Conservation (phyloP, 2,329 filamentous ascomycete genomes). For the Shiraia bambusicola region DNA sequence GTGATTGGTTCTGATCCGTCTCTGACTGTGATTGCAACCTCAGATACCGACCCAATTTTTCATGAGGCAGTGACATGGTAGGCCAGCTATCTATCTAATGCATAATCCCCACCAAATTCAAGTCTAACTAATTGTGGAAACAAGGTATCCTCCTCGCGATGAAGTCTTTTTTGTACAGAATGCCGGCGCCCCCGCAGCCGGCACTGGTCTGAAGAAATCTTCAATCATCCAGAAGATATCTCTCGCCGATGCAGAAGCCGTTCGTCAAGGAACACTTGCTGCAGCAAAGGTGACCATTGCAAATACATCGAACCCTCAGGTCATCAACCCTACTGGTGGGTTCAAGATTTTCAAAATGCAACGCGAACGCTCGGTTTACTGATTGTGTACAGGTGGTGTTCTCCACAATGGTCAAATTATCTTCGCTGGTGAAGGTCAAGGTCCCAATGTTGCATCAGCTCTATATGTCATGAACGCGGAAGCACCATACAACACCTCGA, state of each 20-base stretch:
- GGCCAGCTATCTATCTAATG: neutral
- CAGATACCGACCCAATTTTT: constrained; percentile 25
- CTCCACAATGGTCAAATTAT: constrained; percentile 27
- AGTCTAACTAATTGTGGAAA: neutral
- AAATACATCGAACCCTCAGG: constrained; percentile 25
- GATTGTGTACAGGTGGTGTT: constrained; percentile 9
- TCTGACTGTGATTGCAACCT: constrained; percentile 24
- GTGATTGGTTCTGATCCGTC: constrained; percentile 26
- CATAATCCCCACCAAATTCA: neutral
- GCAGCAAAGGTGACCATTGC: constrained; percentile 24
- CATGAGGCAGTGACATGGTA: constrained; percentile 30
- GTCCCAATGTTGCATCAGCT: constrained; percentile 20
- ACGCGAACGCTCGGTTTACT: neutral
- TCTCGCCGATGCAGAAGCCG: constrained; percentile 25
- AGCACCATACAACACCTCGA: constrained; percentile 26
- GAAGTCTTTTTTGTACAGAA: constrained; percentile 32
- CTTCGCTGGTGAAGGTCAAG: constrained; percentile 28
- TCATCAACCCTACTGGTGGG: constrained; percentile 26
- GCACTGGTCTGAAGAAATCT: constrained; percentile 28
- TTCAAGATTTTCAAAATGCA: neutral
- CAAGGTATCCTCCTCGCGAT: constrained; percentile 18
- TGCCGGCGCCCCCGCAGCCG: constrained; percentile 24
- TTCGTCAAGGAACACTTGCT: constrained; percentile 22
- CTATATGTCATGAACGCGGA: constrained; percentile 27
- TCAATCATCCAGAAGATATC: constrained; percentile 29